phyloP scores from a whole-genome alignment of 768 basidiomycete genomes.

The Tricholoma flavovirens region DNA sequence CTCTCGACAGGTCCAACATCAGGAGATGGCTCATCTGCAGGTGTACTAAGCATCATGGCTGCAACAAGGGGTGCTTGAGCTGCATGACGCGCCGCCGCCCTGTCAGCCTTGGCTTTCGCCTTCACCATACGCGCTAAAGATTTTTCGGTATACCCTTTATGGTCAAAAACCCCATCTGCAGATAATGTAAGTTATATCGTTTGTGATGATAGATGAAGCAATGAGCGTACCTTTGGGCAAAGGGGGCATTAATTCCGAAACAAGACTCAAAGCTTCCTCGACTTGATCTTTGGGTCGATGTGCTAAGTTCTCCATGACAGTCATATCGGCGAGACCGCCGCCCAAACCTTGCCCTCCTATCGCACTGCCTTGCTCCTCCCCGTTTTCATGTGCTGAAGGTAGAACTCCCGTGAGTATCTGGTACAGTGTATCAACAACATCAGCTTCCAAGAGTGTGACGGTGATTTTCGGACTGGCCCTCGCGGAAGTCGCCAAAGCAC shows the following conservation, averaged over 20 bases:
- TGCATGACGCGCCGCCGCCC: constrained; percentile 62
- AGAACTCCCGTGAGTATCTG: constrained; percentile 94
- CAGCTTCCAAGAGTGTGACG: constrained; percentile 81
- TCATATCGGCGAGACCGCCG: constrained; percentile 91
- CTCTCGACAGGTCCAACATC: constrained; percentile 22
- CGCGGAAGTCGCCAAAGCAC: constrained; percentile 83
- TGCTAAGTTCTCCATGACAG: constrained; percentile 95
- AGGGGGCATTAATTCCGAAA: constrained; percentile 91
- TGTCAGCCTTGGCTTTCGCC: constrained; percentile 78
- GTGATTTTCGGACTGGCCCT: constrained; percentile 86
- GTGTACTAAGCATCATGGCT: constrained; percentile 9
- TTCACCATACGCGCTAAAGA: constrained; percentile 70
- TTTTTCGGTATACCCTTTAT: constrained; percentile 86
- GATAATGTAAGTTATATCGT: constrained; percentile 7
- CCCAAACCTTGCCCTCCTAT: constrained; percentile 71
- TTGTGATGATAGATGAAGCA: neutral
- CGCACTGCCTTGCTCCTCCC: constrained; percentile 57
- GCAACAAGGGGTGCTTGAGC: constrained; percentile 26
- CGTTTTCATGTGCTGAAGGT: constrained; percentile 54
- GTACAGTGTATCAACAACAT: constrained; percentile 87
- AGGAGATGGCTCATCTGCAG: constrained; percentile 23
- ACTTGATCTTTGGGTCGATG: constrained; percentile 97
- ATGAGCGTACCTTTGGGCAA: constrained; percentile 71
- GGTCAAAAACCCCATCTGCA: constrained; percentile 91
- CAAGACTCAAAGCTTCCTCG: constrained; percentile 84